phyloP scores from a whole-genome alignment of 2,329 filamentous ascomycete species.

The Leptoxyphium fumago region DNA sequence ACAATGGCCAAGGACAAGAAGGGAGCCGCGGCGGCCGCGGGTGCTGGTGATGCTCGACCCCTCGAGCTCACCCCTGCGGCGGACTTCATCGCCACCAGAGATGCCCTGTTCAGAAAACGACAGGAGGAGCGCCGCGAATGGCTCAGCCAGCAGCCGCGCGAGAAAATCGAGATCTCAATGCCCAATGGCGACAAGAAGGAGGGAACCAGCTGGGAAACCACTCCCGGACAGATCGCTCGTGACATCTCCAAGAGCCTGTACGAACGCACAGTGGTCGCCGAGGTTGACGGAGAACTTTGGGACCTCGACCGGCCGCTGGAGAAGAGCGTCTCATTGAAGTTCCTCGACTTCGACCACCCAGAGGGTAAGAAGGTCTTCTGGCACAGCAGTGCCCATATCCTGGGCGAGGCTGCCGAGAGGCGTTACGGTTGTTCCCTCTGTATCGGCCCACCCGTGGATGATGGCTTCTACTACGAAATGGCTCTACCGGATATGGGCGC shows the following conservation, averaged over 20 bases:
- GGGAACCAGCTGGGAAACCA: constrained; percentile 84
- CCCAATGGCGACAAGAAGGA: constrained; percentile 54
- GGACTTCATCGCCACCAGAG: constrained; percentile 67
- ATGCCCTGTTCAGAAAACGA: constrained; percentile 76
- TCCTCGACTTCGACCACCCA: constrained; percentile 64
- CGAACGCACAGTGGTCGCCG: constrained; percentile 76
- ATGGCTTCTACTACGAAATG: constrained; percentile 98
- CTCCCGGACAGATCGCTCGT: constrained; percentile 62
- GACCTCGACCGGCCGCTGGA: constrained; percentile 85
- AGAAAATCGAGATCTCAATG: constrained; percentile 60
- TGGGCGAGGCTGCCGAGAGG: constrained; percentile 88
- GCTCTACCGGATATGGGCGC: constrained; percentile 55
- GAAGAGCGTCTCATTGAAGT: constrained; percentile 68
- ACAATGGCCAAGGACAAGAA: constrained; percentile 32
- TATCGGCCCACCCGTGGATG: constrained; percentile 80
- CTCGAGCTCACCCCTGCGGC: constrained; percentile 41
- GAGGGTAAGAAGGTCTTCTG: constrained; percentile 91
- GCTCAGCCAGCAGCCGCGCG: constrained; percentile 52
- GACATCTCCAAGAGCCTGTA: constrained; percentile 72
- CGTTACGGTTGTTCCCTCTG: constrained; percentile 84
- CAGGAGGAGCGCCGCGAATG: constrained; percentile 75
- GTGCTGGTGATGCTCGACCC: constrained; percentile 25
- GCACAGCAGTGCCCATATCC: constrained; percentile 89
- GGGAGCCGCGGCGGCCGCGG: constrained; percentile 13
- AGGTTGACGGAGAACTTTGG: constrained; percentile 77